Evolutionary conservation across 345 rosid genomes (phyloP), one percentile per base, ranked within the genome.

Genomic region (Linum usitatissimum): DNA sequence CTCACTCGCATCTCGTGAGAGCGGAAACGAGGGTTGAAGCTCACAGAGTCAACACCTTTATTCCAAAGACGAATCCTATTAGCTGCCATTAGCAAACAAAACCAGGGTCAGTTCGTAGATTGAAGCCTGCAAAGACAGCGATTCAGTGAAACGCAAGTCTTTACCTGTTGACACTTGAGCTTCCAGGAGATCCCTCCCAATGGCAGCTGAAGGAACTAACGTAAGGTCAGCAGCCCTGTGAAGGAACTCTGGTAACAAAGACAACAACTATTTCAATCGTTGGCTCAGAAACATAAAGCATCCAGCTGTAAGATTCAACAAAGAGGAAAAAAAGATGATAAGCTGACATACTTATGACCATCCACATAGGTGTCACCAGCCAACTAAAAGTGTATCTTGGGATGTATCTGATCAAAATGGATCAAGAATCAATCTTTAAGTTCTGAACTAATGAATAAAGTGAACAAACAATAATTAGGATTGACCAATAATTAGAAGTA

Each of bases 341-440:
- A 28, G 56, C 58, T 61, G 61, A 78, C 96, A 1, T 83, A 93
- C 99, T 90, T 79, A 93, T 76, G 21, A 93, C n/a, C 73, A 84
- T 74, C 99, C 97, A 93, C 99, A 93, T 93, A 7, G 99, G 99
- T 68, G 72, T 74, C 73, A 93, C 99, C 80, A 93, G 79, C 99
- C 99, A 93, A 76, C 92, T 84, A 76, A 86, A 93, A 18, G 99
- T 90, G 77, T 90, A 93, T 78, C 99, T 84, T 31, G 99, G 99
- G 45, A 93, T 90, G 66, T 93, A 90, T 64, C 99, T 93, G 83
- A 66, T 34, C 38, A 78, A 65, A 65, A 68, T 51, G 59, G 61
- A 72, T 65, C 14, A 76, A 70, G 30, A 68, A 65, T 53, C 36
- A 66, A 58, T 53, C 40, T 63, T 55, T 40, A 56, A 53, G 18